Percentiles rank a stretch among this genome's conserved stretches.
Conservation (phyloP, 495 filamentous ascomycete species). For the Xylaria cubensis region DNA sequence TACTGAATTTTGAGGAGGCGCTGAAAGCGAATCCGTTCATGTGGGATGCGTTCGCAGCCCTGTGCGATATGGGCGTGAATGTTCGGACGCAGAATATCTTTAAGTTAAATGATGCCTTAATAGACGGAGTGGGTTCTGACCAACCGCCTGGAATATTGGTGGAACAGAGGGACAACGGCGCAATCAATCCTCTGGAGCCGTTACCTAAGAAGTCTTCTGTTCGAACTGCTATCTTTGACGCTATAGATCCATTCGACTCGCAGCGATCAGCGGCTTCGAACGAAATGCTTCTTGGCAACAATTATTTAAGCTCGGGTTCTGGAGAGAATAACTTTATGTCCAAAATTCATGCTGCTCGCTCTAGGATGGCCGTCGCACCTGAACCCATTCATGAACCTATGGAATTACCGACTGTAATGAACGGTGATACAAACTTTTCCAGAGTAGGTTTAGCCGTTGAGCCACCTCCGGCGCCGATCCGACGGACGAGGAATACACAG, state of each 20-base stretch:
- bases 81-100: slow-evolving; percentile 85
- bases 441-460: slow-evolving; percentile 51
- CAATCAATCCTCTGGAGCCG: slow-evolving; percentile 38
- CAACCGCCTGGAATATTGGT: slow-evolving; percentile 33
- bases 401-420: slow-evolving; percentile 49
- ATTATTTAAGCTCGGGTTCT: slow-evolving; percentile 41
- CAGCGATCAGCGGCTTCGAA: slow-evolving; percentile 45
- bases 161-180: slow-evolving; percentile 41
- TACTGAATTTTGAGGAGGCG: slow-evolving; percentile 83
- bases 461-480: slow-evolving; percentile 70
- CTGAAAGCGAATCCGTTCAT: slow-evolving; percentile 93
- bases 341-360: slow-evolving; percentile 49
- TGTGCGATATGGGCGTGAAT: slow-evolving; percentile 72
- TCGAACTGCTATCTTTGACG: slow-evolving; percentile 45
- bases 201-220: slow-evolving; percentile 45
- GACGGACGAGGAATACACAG: slow-evolving; percentile 67
- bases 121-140: slow-evolving; percentile 46
- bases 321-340: slow-evolving; percentile 52
- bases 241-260: slow-evolving; percentile 52
- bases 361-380: slow-evolving; percentile 37
- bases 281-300: slow-evolving; percentile 42
- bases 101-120: slow-evolving; percentile 63
- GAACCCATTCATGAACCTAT: slow-evolving; percentile 41
- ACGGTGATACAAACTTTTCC: slow-evolving; percentile 45
- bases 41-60: slow-evolving; percentile 94